Evolutionary conservation across 805 yeast genomes (phyloP).

Genomic region (Lipomyces yamanashiensis): DNA sequence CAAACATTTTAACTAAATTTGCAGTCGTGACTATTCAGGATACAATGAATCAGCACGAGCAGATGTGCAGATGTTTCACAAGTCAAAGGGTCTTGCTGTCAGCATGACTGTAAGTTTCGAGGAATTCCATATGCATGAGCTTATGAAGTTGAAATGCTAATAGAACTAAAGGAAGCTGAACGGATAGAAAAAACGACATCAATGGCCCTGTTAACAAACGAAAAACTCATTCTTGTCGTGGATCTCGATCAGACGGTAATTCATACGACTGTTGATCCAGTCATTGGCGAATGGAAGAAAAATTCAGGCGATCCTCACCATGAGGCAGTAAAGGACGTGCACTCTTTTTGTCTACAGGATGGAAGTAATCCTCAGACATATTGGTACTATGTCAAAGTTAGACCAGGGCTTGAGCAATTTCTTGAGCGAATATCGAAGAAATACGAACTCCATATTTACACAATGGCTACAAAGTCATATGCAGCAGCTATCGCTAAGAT

Average conservation of each 20-base stretch:
- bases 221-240: conserved; percentile 85
- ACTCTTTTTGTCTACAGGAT: conserved; percentile 76
- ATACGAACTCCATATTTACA: conserved; percentile 92
- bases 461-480: conserved; percentile 96
- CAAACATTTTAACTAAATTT: too few relatives aligned
- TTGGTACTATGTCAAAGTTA: conserved; percentile 88
- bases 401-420: conserved; percentile 85
- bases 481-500: conserved; percentile 87
- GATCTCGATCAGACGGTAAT: conserved; percentile 97
- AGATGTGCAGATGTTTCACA: conserved; percentile 87
- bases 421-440: conserved; percentile 62
- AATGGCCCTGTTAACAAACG: conserved; percentile 59
- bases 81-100: conserved; percentile 79
- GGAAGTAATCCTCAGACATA: conserved; percentile 41
- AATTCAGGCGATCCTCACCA: conserved; percentile 86
- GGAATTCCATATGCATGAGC: too few relatives aligned
- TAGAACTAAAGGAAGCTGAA: conserved; percentile 68
- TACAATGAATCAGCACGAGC: conserved; percentile 72
- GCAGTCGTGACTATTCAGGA: conserved; percentile 72
- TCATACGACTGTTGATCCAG: conserved; percentile 97
- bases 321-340: conserved; percentile 80
- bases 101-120: conserved; percentile 50
- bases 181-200: conserved; percentile 75
- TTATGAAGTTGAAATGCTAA: too few relatives aligned
- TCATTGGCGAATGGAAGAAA: conserved; percentile 93